These are phyloP conservation scores for Pascua guehoae DNA, from an alignment of 1,284 basidiomycete genomes.

Conservation along the genomic window DNA sequence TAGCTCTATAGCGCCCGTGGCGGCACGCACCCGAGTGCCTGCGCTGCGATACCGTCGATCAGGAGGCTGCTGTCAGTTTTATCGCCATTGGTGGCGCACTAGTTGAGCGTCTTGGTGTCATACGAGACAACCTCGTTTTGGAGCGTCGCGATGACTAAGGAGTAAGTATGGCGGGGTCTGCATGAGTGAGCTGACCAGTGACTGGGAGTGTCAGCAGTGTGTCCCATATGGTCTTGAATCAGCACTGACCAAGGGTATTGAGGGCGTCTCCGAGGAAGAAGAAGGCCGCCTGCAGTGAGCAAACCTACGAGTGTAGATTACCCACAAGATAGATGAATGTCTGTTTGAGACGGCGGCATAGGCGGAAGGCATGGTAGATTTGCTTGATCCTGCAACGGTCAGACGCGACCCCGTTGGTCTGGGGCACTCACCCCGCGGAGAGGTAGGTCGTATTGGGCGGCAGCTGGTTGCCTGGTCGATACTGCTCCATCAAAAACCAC, in stretches of 20 bases:
- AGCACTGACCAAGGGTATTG: constrained; percentile 50
- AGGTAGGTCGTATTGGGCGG: constrained; percentile 17
- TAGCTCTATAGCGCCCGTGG: constrained; percentile 48
- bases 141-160: constrained; percentile 66
- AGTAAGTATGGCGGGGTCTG: constrained; percentile 41
- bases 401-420: constrained; percentile 37
- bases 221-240: neutral
- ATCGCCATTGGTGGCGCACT: constrained; percentile 37
- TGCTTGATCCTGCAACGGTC: constrained; percentile 55
- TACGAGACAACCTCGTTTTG: constrained; percentile 62
- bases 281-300: constrained; percentile 59
- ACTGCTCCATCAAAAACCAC: constrained; percentile 21
- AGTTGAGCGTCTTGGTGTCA: constrained; percentile 42
- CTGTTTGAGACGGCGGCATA: constrained; percentile 68
- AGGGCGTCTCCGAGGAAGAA: constrained; percentile 61
- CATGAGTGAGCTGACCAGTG: neutral
- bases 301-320: constrained; percentile 41
- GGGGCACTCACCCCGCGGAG: constrained; percentile 8
- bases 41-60: constrained; percentile 70
- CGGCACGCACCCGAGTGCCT: constrained; percentile 57
- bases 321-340: constrained; percentile 47
- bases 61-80: constrained; percentile 54
- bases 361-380: constrained; percentile 62
- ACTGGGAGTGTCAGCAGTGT: constrained; percentile 11
- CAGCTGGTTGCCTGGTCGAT: constrained; percentile 23